Evolutionary conservation across 768 basidiomycete species (phyloP), one percentile per base, ranked within the genome.

Genomic region (Serendipita sp.): DNA sequence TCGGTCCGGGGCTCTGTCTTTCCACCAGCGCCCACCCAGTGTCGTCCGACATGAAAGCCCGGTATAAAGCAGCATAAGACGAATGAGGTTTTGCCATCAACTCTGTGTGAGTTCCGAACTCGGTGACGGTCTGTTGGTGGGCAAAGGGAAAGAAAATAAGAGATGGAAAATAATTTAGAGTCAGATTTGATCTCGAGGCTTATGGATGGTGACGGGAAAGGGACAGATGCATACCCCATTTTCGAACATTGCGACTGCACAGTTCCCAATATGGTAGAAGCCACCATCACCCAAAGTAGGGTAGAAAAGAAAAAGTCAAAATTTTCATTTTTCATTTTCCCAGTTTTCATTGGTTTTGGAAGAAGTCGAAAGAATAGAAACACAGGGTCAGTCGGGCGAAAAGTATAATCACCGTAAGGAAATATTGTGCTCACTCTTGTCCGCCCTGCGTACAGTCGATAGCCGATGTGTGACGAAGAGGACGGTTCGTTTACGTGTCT

Each of bases 391-490:
- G 30, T 45, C 47, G 41, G 35, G 18, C n/a, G n/a, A 5, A 32
- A 35, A 51, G 48, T 8, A 5, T 5, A 51, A 51, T 7, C 18
- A 8, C 32, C 53, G 2, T 54, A 11, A 32, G 13, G 16, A 34
- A 35, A 10, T 34, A 35, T 30, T 30, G 56, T 60, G 37, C 56
- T 32, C 34, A 68, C 90, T 82, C 74, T 89, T 89, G 76, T 92
- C 88, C 67, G 89, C 89, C 47, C 86, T 82, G 2, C 88, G 84
- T 18, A 89, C 88, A 51, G 86, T 87, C 30, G 86, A 83, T 66
- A 92, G 80, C 66, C 87, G 81, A 75, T 92, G 89, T 3, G 89
- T 91, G 70, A 91, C 88, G 74, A 86, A 90, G 41, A 92, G 80
- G 68, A 89, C 83, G 2, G 86, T 87, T 75, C 89, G 89, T 18